A percentile compares a stretch with the other conserved stretches of the same genome.
These are phyloP conservation scores for Cadophora gregata DNA, from an alignment of 2,329 filamentous ascomycete species.

Conservation along the genomic window DNA sequence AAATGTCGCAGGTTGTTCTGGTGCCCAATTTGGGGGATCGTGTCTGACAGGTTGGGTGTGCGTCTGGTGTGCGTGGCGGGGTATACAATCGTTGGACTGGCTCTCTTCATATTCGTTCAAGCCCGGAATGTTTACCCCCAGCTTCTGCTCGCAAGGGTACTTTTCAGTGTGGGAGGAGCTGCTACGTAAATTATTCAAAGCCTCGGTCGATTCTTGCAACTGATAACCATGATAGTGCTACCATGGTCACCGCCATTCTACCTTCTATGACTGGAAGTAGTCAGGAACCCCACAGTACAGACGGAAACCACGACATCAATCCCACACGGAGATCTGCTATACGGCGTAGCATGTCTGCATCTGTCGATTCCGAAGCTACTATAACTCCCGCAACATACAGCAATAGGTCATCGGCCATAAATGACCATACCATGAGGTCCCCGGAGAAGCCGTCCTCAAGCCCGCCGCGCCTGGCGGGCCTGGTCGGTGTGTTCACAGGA, in stretches of 20 bases:
- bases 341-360: slow-evolving; percentile 67
- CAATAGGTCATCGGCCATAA: slow-evolving; percentile 23
- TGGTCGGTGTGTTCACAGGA: slow-evolving; percentile 91
- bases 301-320: slow-evolving; percentile 20
- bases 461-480: slow-evolving; percentile 74
- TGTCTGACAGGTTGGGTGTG: slow-evolving; percentile 79
- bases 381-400: slow-evolving; percentile 70
- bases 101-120: slow-evolving; percentile 83
- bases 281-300: slow-evolving; percentile 37
- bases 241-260: slow-evolving; percentile 96
- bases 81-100: slow-evolving; percentile 79
- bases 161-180: slow-evolving; percentile 92
- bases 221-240: slow-evolving; percentile 59
- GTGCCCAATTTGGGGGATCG: slow-evolving; percentile 79
- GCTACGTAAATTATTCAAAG: slow-evolving; percentile 66
- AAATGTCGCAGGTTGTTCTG: not conserved
- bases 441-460: slow-evolving; percentile 49
- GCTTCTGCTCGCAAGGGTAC: slow-evolving; percentile 79
- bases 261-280: slow-evolving; percentile 67
- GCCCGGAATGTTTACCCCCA: slow-evolving; percentile 88
- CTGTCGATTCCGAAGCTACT: slow-evolving; percentile 75
- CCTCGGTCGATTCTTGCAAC: not conserved
- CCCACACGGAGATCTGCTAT: slow-evolving; percentile 42
- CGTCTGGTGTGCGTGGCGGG: slow-evolving; percentile 76
- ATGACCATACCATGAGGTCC: slow-evolving; percentile 27